These are phyloP conservation scores for Hura crepitans DNA, from an alignment of 441 rosid species.

Conservation along the genomic window DNA sequence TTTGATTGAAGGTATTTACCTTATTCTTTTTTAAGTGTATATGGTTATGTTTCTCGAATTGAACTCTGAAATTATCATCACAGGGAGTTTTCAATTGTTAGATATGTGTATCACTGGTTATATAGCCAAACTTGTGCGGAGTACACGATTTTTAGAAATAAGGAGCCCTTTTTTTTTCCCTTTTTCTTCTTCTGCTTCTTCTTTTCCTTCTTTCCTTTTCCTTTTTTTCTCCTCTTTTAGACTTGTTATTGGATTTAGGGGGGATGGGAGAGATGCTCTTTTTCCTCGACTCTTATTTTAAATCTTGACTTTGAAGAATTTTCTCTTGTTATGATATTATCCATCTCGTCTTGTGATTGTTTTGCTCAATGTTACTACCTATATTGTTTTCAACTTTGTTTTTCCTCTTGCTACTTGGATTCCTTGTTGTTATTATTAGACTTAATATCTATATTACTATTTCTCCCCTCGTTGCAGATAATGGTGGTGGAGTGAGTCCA, in stretches of 20 bases:
- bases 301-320: too few species aligned
- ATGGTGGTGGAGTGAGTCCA: conserved; percentile 96
- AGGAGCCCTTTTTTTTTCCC: too few species aligned
- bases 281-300: not conserved
- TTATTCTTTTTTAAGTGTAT: not conserved
- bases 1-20: conserved; percentile 60
- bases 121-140: not conserved
- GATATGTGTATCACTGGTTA: not conserved
- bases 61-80: not conserved
- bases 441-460: too few species aligned
- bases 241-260: too few species aligned
- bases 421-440: not conserved
- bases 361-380: not conserved
- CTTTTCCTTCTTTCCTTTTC: too few species aligned
- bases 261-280: not conserved
- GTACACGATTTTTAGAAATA: not conserved
- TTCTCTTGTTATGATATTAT: not conserved
- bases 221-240: too few species aligned
- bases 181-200: too few species aligned
- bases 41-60: not conserved
- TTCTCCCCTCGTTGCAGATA: too few species aligned
- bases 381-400: not conserved
- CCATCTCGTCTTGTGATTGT: not conserved
- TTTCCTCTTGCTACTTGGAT: not conserved
- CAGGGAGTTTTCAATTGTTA: not conserved